Conservation (phyloP, 352 stramenopile genomes). For the Peronospora destructor region DNA sequence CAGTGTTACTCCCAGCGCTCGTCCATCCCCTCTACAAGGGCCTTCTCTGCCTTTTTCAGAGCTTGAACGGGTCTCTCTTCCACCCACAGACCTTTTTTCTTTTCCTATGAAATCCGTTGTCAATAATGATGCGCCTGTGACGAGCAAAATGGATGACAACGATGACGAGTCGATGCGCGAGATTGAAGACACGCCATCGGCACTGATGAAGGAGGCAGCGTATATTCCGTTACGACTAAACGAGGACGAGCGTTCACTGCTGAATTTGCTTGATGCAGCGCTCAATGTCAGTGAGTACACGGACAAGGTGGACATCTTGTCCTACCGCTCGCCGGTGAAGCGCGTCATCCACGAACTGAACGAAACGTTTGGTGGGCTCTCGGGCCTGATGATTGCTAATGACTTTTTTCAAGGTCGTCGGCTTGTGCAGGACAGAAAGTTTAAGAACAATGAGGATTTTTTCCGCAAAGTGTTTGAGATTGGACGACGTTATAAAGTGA, state of each 20-base stretch:
- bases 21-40: constrained; percentile 2
- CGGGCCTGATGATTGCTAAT: constrained; percentile 49
- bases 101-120: constrained; percentile 9
- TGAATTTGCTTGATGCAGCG: constrained; percentile 72
- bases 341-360: constrained; percentile 67
- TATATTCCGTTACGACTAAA: constrained; percentile 69
- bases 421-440: constrained; percentile 52
- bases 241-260: constrained; percentile 58
- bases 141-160: constrained; percentile 28
- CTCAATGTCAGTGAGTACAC: constrained; percentile 90
- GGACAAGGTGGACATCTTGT: constrained; percentile 87
- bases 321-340: constrained; percentile 59
- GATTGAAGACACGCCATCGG: constrained; percentile 23
- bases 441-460: constrained; percentile 71
- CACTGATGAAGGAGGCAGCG: constrained; percentile 31
- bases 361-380: constrained; percentile 58
- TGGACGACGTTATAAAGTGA: constrained; percentile 91
- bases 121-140: constrained; percentile 11
- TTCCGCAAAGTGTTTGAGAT: constrained; percentile 87
- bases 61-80: not conserved
- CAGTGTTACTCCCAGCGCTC: constrained; percentile 2
- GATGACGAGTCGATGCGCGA: constrained; percentile 33
- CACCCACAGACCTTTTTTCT: not conserved
- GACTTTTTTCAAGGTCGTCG: constrained; percentile 56
- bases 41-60: not conserved